Base-by-base conservation (phyloP, 1,284 basidiomycete species). In the Ceraceosorus guamensis region DNA sequence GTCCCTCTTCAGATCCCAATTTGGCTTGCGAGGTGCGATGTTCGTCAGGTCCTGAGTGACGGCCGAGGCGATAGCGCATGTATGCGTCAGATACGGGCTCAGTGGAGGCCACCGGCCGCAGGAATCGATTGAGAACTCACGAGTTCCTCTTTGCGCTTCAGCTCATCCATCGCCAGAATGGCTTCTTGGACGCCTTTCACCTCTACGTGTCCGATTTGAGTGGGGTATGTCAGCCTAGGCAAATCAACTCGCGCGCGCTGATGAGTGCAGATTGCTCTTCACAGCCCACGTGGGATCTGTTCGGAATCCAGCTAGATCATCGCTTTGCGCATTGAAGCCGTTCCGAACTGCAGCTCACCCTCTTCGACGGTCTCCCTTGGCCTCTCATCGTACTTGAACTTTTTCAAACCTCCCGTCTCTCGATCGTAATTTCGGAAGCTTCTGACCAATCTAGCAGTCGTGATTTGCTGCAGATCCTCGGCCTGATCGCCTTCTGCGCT, bases 1-100 rank as follows among this genome's bases (percentile, higher is more conserved):
- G 72, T 96, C 91, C 48, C 92, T 84, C 77, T 93, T 96, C 63
- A 98, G 80, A 77, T 97, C 93, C 92, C 93, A 97, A 77, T 97
- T 97, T 8, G 88, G 85, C 50, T 90, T 83, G 81, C 92, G 93
- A 1, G 93, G 93, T 31, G 92, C 92, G 65, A 98, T 96, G 74
- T 95, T 97, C 75, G 91, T 88, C 31, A 97, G 81, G 72, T 97
- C 91, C 90, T 95, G 39, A 41, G 39, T 41, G 39, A n/a, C 13
- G 18, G 7, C 7, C 6, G 16, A 6, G 11, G 48, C 34, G 11
- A 8, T 16, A 11, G 1, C 24, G 30, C 49, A 45, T 35, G 35
- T 44, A 34, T 16, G 16, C n/a, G 30, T 59, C 52, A 35, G 16
- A 41, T 11, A 16, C 30, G 2, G n/a, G n/a, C 50, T 37, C n/a